Evolutionary conservation across 805 yeast species (phyloP).

Genomic region (Kodamaea hsintzibuensis): DNA sequence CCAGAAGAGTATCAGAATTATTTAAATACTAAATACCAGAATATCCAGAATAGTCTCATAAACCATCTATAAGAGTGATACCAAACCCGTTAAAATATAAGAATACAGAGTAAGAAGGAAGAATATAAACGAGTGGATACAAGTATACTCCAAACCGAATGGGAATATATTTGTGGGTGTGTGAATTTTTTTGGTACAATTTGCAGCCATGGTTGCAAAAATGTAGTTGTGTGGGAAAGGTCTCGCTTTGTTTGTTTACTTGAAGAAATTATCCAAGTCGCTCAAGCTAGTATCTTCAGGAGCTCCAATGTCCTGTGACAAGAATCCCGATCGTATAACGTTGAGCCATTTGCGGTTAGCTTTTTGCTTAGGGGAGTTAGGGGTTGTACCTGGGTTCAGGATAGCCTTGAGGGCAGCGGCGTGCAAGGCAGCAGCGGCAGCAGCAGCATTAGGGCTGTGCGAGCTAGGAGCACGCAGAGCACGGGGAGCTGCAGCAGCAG

Average conservation of each 20-base stretch:
- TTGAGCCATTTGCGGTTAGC: conserved; percentile 65
- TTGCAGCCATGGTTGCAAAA: background rate
- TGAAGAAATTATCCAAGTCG: conserved; percentile 51
- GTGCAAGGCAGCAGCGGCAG: conserved; percentile 72
- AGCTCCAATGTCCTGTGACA: conserved; percentile 72
- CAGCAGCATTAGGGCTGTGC: conserved; percentile 64
- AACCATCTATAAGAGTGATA: conserved; percentile 7
- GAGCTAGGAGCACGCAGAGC: conserved; percentile 62
- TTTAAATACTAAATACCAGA: conserved; percentile 1
- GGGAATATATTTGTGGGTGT: background rate
- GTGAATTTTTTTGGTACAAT: background rate
- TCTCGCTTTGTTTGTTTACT: conserved; percentile 11
- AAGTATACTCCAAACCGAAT: background rate
- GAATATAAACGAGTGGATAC: background rate
- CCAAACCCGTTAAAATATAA: conserved; percentile 5
- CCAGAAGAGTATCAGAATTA: conserved; percentile 4
- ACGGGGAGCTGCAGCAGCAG: conserved; percentile 84
- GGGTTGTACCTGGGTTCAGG: conserved; percentile 22
- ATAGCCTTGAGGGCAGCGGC: conserved; percentile 62
- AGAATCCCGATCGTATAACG: conserved; percentile 73
- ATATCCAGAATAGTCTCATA: conserved; percentile 1
- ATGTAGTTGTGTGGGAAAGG: background rate
- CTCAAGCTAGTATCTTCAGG: conserved; percentile 79
- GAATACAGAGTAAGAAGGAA: conserved; percentile 6
- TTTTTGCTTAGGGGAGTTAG: conserved; percentile 23